A percentile compares a stretch with the other conserved stretches of the same genome.
Conservation (phyloP, 2,329 filamentous ascomycete species). For the Pestalotiopsis fici region DNA sequence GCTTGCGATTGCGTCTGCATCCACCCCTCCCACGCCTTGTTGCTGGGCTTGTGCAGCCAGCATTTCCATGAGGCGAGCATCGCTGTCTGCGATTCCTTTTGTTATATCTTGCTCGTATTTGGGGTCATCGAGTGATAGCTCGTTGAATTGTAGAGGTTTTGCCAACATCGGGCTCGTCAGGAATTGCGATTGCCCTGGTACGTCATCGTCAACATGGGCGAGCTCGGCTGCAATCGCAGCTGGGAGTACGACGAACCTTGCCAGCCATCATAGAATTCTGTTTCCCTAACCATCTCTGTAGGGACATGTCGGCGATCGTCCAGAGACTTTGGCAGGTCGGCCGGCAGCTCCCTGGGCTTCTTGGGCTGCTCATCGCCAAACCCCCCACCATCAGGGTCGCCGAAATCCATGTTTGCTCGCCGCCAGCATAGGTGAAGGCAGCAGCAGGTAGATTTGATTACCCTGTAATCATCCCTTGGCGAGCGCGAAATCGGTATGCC, state of each 20-base stretch:
- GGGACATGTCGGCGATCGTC: constrained; percentile 79
- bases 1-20: constrained; percentile 77
- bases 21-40: constrained; percentile 69
- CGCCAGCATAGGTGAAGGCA: background rate
- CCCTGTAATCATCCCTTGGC: background rate
- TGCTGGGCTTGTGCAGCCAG: constrained; percentile 90
- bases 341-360: constrained; percentile 63
- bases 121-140: constrained; percentile 79
- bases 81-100: constrained; percentile 69
- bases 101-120: constrained; percentile 68
- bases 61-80: constrained; percentile 92
- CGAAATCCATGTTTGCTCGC: constrained; percentile 56
- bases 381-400: constrained; percentile 48
- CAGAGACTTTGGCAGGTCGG: constrained; percentile 86
- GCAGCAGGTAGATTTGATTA: background rate
- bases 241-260: constrained; percentile 63
- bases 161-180: constrained; percentile 83
- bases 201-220: constrained; percentile 1
- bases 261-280: constrained; percentile 99
- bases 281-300: constrained; percentile 72
- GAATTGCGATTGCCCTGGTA: constrained; percentile 88
- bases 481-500: background rate
- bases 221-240: constrained; percentile 5
- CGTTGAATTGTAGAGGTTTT: constrained; percentile 79
- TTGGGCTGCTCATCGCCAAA: constrained; percentile 40